Percentiles rank a stretch among this genome's conserved stretches.
phyloP scores from a whole-genome alignment of 805 yeast species.

The Ogataea nakhonphanomensis region DNA sequence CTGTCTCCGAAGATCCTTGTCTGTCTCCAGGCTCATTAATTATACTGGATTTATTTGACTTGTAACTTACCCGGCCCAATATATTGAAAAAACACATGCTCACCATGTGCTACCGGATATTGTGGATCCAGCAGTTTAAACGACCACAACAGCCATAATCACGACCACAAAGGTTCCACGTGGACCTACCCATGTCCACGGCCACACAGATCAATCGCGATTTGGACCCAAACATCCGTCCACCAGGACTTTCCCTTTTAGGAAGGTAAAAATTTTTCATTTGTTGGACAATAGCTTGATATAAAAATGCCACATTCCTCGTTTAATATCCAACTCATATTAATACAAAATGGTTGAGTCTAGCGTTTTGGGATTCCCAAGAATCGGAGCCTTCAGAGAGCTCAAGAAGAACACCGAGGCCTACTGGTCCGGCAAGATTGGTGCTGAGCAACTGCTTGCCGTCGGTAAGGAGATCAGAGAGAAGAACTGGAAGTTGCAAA shows the following conservation, averaged over 20 bases:
- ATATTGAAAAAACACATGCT: constrained; percentile 8
- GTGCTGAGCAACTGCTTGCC: constrained; percentile 81
- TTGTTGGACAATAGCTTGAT: constrained; percentile 15
- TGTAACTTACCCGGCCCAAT: constrained; percentile 9
- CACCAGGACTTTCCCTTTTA: constrained; percentile 10
- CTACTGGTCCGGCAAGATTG: constrained; percentile 95
- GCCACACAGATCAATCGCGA: background rate
- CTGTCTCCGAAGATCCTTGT: constrained; percentile 14
- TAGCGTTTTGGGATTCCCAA: constrained; percentile 98
- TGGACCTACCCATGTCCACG: background rate
- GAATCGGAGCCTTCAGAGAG: constrained; percentile 99
- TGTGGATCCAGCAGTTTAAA: too few relatives aligned
- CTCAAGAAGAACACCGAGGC: constrained; percentile 98
- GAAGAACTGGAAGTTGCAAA: constrained; percentile 96
- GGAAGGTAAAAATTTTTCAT: constrained; percentile 18
- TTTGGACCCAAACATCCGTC: constrained; percentile 2
- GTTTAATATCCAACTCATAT: constrained; percentile 6
- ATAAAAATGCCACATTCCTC: constrained; percentile 8
- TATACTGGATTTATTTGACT: background rate
- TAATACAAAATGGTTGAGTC: constrained; percentile 79
- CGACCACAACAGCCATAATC: background rate
- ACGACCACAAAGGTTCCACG: background rate
- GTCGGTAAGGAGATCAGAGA: constrained; percentile 96
- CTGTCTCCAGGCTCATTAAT: constrained; percentile 4
- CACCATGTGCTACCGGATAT: constrained; percentile 6